A percentile compares a stretch with the other conserved stretches of the same genome.
phyloP scores from a whole-genome alignment of 2,329 filamentous ascomycete genomes.

The Aspergillus sp. region DNA sequence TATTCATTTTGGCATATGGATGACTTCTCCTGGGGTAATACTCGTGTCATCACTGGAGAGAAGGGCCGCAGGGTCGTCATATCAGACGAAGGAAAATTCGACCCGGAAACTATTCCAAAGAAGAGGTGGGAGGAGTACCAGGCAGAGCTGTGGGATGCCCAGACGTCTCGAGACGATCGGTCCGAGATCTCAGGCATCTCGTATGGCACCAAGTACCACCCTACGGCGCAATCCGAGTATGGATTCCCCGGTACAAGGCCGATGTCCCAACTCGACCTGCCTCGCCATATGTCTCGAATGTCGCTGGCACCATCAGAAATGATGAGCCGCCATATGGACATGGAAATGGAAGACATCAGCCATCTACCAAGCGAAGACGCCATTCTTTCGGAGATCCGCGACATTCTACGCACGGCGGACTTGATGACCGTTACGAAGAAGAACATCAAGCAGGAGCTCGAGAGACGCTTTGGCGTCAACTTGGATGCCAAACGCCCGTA shows the following conservation, averaged over 20 bases:
- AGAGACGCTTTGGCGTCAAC: constrained; percentile 82
- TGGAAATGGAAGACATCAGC: constrained; percentile 73
- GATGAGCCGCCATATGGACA: constrained; percentile 63
- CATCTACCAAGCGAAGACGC: constrained; percentile 85
- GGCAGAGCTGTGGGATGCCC: constrained; percentile 93
- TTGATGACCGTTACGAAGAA: constrained; percentile 99
- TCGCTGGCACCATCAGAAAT: constrained; percentile 77
- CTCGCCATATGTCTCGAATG: constrained; percentile 64
- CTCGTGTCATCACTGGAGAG: constrained; percentile 93
- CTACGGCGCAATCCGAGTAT: constrained; percentile 69
- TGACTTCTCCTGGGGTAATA: constrained; percentile 99
- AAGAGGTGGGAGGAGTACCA: constrained; percentile 99
- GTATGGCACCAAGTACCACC: constrained; percentile 81
- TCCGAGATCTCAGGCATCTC: constrained; percentile 93
- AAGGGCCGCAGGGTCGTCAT: constrained; percentile 89
- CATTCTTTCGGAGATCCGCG: constrained; percentile 86
- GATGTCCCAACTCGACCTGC: constrained; percentile 60
- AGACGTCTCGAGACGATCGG: constrained; percentile 77
- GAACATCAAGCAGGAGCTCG: constrained; percentile 89
- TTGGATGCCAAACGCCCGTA: constrained; percentile 88
- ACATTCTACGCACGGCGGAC: constrained; percentile 87
- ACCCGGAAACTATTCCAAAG: constrained; percentile 85
- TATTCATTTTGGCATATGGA: constrained; percentile 99
- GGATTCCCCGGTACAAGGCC: constrained; percentile 63
- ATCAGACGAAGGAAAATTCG: constrained; percentile 96